Evolutionary conservation across 2,329 filamentous ascomycete species (phyloP).

Genomic region (Aspergillus terreus): DNA sequence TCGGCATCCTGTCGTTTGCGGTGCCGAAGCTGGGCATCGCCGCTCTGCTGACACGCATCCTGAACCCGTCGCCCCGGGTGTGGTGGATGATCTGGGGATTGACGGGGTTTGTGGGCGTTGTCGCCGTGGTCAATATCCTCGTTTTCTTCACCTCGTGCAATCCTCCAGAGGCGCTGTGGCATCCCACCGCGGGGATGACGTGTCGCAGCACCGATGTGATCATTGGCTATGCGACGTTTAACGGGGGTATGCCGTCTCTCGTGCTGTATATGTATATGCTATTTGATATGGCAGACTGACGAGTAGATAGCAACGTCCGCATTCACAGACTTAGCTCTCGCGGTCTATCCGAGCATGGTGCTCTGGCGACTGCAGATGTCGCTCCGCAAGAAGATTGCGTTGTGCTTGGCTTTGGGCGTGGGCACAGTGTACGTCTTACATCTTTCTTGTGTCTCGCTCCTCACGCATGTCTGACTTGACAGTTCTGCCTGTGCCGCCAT

Average conservation of each 20-base stretch:
- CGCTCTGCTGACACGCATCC: slow-evolving; percentile 18
- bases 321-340: slow-evolving; percentile 27
- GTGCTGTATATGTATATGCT: not conserved
- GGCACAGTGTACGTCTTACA: slow-evolving; percentile 24
- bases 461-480: not conserved
- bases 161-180: slow-evolving; percentile 38
- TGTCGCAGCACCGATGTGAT: slow-evolving; percentile 34
- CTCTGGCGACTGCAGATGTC: slow-evolving; percentile 6
- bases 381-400: slow-evolving; percentile 7
- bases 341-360: slow-evolving; percentile 16
- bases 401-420: slow-evolving; percentile 19
- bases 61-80: slow-evolving; percentile 14
- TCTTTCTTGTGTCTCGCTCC: not conserved
- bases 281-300: not conserved
- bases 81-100: slow-evolving; percentile 19
- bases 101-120: slow-evolving; percentile 25
- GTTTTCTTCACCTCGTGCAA: slow-evolving; percentile 40
- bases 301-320: slow-evolving; percentile 20
- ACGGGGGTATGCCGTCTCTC: slow-evolving; percentile 29
- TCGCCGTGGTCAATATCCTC: slow-evolving; percentile 30
- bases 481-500: slow-evolving; percentile 29
- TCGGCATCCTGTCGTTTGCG: slow-evolving; percentile 22
- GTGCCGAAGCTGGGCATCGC: slow-evolving; percentile 24
- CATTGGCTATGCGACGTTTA: slow-evolving; percentile 36
- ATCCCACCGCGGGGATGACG: slow-evolving; percentile 24